Evolutionary conservation across 768 basidiomycete species (phyloP).

Genomic region (Suillus fuscotomentosus): DNA sequence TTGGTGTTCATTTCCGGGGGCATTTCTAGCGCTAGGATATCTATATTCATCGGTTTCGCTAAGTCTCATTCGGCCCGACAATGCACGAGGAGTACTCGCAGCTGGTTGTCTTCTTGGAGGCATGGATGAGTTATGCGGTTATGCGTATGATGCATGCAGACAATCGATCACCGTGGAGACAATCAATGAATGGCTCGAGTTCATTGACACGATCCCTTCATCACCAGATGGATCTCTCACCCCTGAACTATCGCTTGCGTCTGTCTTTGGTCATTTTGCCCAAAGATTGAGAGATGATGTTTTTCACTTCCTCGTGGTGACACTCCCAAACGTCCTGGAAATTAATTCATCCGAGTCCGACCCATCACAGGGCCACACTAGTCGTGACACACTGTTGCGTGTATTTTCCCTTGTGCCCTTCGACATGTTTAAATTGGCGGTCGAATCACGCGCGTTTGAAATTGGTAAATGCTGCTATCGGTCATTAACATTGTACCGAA

Average conservation of each 20-base stretch:
- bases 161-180: slow-evolving; percentile 75
- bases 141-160: slow-evolving; percentile 76
- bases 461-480: slow-evolving; percentile 53
- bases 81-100: slow-evolving; percentile 83
- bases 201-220: slow-evolving; percentile 58
- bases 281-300: slow-evolving; percentile 73
- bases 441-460: slow-evolving; percentile 77
- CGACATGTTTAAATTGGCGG: slow-evolving; percentile 80
- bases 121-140: slow-evolving; percentile 81
- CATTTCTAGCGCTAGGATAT: slow-evolving; percentile 66
- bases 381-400: slow-evolving; percentile 70
- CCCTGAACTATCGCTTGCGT: slow-evolving; percentile 48
- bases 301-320: slow-evolving; percentile 73
- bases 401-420: slow-evolving; percentile 82
- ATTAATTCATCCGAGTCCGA: slow-evolving; percentile 42
- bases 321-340: slow-evolving; percentile 67
- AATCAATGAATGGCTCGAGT: slow-evolving; percentile 75
- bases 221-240: slow-evolving; percentile 43
- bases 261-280: slow-evolving; percentile 78
- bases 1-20: slow-evolving; percentile 19
- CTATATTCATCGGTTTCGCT: slow-evolving; percentile 75
- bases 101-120: slow-evolving; percentile 83
- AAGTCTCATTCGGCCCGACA: slow-evolving; percentile 66
- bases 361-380: slow-evolving; percentile 34
- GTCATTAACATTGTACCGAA: slow-evolving; percentile 5